phyloP scores from a whole-genome alignment of 441 rosid genomes.

The Jatropha multifida region DNA sequence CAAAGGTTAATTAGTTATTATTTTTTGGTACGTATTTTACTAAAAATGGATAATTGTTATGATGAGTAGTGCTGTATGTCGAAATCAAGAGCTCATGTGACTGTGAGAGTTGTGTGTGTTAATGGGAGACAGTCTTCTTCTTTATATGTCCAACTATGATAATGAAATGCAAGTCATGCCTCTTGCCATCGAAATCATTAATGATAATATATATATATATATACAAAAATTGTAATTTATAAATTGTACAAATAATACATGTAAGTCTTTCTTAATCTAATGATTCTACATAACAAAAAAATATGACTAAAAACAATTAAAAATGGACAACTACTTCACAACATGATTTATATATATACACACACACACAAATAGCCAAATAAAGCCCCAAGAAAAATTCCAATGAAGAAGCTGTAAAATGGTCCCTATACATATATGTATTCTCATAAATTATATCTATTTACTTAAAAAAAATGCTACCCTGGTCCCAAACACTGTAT shows the following conservation, averaged over 20 bases:
- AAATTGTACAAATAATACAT: neutral
- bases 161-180: conserved; percentile 33
- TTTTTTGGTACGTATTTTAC: too few species aligned
- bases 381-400: neutral
- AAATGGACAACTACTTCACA: neutral
- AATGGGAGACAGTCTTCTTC: conserved; percentile 29
- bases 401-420: conserved; percentile 1
- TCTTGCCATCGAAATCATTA: conserved; percentile 27
- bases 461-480: too few species aligned
- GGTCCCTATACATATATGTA: conserved; percentile 22
- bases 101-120: neutral
- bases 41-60: too few species aligned
- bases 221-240: neutral
- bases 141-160: conserved; percentile 15
- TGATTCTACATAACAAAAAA: too few species aligned
- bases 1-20: neutral
- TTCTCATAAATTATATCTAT: neutral
- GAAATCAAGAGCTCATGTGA: neutral
- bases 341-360: neutral
- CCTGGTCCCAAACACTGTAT: too few species aligned
- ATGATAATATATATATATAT: neutral
- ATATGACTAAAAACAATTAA: neutral
- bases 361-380: neutral
- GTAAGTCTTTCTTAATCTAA: too few species aligned
- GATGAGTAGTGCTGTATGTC: too few species aligned